Evolutionary conservation across 805 yeast genomes (phyloP).

Genomic region (Candida yuanshanica): DNA sequence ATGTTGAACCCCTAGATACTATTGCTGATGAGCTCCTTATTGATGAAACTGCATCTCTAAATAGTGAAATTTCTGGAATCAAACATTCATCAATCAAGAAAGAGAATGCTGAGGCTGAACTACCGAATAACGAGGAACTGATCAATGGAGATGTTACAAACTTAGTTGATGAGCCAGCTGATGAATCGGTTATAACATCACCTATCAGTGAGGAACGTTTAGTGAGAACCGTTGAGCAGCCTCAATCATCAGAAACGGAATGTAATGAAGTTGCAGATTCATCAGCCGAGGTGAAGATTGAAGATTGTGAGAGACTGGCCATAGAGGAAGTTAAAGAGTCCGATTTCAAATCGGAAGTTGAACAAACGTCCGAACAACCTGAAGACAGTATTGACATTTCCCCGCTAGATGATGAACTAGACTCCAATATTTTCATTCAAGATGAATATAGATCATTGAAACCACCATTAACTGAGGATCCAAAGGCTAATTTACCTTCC

Average conservation of each 20-base stretch:
- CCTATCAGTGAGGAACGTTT: no score
- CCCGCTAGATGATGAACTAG: not conserved
- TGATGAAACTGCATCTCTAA: not conserved
- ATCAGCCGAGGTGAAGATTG: conserved; percentile 1
- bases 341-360: no score
- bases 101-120: no score
- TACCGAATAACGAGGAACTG: no score
- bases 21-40: not conserved
- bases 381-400: conserved; percentile 2
- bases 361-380: conserved; percentile 4
- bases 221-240: no score
- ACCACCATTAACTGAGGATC: conserved; percentile 6
- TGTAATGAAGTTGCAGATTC: conserved; percentile 1
- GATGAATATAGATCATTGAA: conserved; percentile 7
- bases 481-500: conserved; percentile 14
- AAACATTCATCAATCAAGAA: not conserved
- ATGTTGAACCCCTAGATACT: not conserved
- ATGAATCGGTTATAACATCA: no score
- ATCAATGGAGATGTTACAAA: no score
- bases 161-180: no score
- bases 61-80: not conserved
- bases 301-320: no score
- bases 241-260: not conserved
- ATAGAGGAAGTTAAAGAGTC: no score
- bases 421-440: not conserved